phyloP scores from a whole-genome alignment of 371 early-diverging fungal species.

The Zopfochytrium polystomum region DNA sequence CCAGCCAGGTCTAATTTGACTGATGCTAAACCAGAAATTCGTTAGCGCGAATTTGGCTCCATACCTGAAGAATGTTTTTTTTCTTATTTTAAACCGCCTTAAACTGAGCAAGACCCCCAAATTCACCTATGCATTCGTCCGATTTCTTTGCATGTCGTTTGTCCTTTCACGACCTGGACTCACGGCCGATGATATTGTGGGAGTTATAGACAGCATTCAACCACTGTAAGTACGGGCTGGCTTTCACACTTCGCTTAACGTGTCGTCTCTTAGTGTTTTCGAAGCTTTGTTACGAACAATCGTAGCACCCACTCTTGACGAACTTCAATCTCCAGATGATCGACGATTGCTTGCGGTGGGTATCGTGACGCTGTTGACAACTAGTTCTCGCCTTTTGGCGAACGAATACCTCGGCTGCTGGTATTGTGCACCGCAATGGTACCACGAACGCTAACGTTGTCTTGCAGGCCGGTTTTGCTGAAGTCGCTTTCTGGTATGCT shows the following conservation, averaged over 20 bases:
- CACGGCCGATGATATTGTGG: slow-evolving; percentile 64
- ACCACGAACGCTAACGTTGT: background rate
- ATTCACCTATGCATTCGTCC: slow-evolving; percentile 74
- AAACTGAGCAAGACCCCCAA: slow-evolving; percentile 69
- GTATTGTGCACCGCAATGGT: slow-evolving; percentile 13
- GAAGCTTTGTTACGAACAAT: slow-evolving; percentile 64
- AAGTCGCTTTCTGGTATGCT: slow-evolving; percentile 37
- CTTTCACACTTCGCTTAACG: background rate
- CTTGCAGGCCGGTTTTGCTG: background rate
- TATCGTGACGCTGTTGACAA: slow-evolving; percentile 34
- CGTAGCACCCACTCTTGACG: slow-evolving; percentile 66
- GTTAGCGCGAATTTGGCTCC: slow-evolving; percentile 9
- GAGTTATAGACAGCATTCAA: slow-evolving; percentile 75
- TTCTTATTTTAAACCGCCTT: slow-evolving; percentile 73
- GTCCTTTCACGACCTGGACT: slow-evolving; percentile 59
- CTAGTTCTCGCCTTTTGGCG: slow-evolving; percentile 20
- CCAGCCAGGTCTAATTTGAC: background rate
- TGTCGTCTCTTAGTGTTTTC: slow-evolving; percentile 50
- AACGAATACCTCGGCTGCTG: slow-evolving; percentile 40
- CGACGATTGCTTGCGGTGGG: slow-evolving; percentile 71
- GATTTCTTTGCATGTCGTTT: slow-evolving; percentile 71
- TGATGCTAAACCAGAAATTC: background rate
- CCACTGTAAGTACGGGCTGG: slow-evolving; percentile 51
- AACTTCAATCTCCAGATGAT: slow-evolving; percentile 63
- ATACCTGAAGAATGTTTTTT: slow-evolving; percentile 74